phyloP scores from a whole-genome alignment of 192 early-diverging fungal species.

The Coemansia sp. region DNA sequence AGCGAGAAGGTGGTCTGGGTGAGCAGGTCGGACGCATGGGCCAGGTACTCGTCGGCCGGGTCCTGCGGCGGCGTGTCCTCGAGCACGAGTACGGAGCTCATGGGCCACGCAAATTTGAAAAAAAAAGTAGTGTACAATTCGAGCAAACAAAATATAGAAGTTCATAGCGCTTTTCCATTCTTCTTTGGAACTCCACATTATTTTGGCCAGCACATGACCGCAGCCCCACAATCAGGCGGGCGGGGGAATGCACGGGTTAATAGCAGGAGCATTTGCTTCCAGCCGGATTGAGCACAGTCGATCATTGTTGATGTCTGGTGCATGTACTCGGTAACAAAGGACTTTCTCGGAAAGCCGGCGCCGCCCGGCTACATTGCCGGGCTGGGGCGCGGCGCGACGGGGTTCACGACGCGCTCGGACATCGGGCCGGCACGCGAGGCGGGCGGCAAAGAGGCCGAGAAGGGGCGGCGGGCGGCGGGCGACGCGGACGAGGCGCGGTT shows the following conservation, averaged over 20 bases:
- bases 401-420: conserved; percentile 97
- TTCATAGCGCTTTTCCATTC: no score
- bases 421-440: conserved; percentile 92
- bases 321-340: conserved; percentile 59
- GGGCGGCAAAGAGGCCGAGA: conserved; percentile 2
- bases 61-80: not conserved
- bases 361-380: conserved; percentile 97
- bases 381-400: conserved; percentile 92
- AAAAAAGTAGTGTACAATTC: no score
- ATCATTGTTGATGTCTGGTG: no score
- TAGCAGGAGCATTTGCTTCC: not conserved
- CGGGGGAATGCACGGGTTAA: no score
- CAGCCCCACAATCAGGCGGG: no score
- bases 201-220: no score
- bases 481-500: conserved; percentile 35
- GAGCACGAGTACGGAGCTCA: not conserved
- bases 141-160: no score
- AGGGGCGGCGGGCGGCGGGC: not conserved
- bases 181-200: no score
- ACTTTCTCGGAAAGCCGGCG: conserved; percentile 89
- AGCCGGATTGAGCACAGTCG: not conserved
- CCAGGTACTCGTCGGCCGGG: conserved; percentile 38
- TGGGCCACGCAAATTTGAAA: not conserved
- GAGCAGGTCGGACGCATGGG: conserved; percentile 47
- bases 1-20: conserved; percentile 46